Percentiles rank a stretch among this genome's conserved stretches.
phyloP scores from a whole-genome alignment of 805 yeast genomes.

The Sungouiozyma ichnusensis region DNA sequence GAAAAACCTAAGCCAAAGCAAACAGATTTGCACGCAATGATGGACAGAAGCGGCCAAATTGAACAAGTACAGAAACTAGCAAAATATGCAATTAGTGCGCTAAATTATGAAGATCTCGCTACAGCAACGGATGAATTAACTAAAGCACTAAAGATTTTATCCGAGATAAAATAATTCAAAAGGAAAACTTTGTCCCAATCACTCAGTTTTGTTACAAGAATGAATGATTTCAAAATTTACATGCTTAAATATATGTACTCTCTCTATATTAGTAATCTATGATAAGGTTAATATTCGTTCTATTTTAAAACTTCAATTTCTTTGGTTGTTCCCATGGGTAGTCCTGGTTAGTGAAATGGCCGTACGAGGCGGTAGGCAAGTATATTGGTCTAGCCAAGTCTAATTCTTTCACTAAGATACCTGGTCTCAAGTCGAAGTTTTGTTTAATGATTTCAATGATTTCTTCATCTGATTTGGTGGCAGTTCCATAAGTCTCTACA shows the following conservation, averaged over 20 bases:
- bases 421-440: slow-evolving; percentile 99
- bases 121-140: slow-evolving; percentile 58
- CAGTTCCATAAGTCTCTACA: slow-evolving; percentile 97
- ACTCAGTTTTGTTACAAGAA: background rate
- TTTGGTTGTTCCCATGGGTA: slow-evolving; percentile 98
- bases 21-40: slow-evolving; percentile 38
- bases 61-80: slow-evolving; percentile 57
- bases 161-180: slow-evolving; percentile 3
- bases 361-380: slow-evolving; percentile 97
- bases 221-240: background rate
- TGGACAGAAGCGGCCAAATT: slow-evolving; percentile 47
- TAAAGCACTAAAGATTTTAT: slow-evolving; percentile 39
- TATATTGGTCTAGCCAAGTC: slow-evolving; percentile 98
- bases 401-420: slow-evolving; percentile 93
- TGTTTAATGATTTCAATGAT: slow-evolving; percentile 82
- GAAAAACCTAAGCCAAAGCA: slow-evolving; percentile 17
- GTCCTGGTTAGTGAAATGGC: slow-evolving; percentile 98
- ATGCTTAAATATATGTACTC: background rate
- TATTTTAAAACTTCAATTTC: slow-evolving; percentile 46
- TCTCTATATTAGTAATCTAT: background rate
- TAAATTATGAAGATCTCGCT: slow-evolving; percentile 61
- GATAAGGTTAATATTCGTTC: background rate
- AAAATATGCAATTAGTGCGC: slow-evolving; percentile 67
- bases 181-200: background rate
- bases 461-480: slow-evolving; percentile 79